phyloP scores from a whole-genome alignment of 2,329 filamentous ascomycete genomes.

The Erysiphe pulchra region DNA sequence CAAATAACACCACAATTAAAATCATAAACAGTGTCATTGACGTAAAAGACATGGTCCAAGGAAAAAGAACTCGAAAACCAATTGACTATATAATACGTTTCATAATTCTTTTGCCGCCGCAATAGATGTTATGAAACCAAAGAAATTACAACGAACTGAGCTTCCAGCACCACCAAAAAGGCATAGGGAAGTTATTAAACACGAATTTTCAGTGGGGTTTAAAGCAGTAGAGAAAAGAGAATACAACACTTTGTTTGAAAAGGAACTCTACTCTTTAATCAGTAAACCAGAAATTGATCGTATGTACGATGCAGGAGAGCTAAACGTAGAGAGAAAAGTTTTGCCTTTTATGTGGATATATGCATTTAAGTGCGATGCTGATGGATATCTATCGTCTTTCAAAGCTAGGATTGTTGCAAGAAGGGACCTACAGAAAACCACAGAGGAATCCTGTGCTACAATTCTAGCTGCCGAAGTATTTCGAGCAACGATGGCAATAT shows the following conservation, averaged over 20 bases:
- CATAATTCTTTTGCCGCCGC: not conserved
- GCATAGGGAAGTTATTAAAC: not conserved
- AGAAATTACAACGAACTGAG: not conserved
- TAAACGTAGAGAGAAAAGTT: not conserved
- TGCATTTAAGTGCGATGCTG: conserved; percentile 9
- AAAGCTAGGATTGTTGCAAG: conserved; percentile 8
- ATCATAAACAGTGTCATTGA: too few species aligned
- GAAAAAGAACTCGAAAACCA: not conserved
- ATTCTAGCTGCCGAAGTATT: not conserved
- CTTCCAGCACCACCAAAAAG: not conserved
- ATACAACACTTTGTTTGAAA: not conserved
- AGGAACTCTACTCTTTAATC: not conserved
- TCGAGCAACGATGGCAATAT: not conserved
- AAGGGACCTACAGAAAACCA: conserved; percentile 4
- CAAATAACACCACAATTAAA: too few species aligned
- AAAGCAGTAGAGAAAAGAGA: not conserved
- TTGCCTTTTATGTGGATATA: not conserved
- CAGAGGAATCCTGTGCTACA: conserved; percentile 1
- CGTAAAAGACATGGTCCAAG: not conserved
- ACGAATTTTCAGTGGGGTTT: not conserved
- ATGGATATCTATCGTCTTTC: conserved; percentile 6
- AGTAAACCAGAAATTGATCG: not conserved
- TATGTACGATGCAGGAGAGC: not conserved
- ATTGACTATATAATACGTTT: not conserved
- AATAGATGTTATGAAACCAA: not conserved